phyloP scores from a whole-genome alignment of 768 basidiomycete species.

The Auricularia auricula-judae region DNA sequence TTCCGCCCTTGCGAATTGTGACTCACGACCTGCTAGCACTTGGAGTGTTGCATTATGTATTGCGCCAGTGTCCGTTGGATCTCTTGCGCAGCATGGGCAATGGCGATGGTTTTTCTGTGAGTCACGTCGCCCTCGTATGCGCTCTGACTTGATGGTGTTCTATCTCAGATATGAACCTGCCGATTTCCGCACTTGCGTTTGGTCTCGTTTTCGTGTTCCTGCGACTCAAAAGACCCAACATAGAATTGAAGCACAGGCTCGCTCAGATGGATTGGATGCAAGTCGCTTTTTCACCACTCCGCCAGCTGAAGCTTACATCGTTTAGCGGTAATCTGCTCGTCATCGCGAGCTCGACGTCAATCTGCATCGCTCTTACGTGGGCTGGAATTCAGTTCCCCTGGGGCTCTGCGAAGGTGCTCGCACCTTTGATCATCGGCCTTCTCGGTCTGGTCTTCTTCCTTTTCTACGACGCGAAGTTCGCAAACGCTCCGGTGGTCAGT shows the following conservation, averaged over 20 bases:
- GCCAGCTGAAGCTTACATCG: constrained; percentile 15
- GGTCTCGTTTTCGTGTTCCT: constrained; percentile 12
- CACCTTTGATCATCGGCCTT: constrained; percentile 30
- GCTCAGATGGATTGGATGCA: constrained; percentile 21
- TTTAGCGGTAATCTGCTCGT: constrained; percentile 27
- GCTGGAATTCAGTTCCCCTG: constrained; percentile 33
- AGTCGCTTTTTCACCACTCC: constrained; percentile 5
- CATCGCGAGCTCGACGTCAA: constrained; percentile 19
- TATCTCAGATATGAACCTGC: constrained; percentile 16
- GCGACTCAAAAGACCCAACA: constrained; percentile 11
- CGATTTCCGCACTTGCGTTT: constrained; percentile 14
- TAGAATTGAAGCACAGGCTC: constrained; percentile 13
- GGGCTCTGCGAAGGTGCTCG: constrained; percentile 28
- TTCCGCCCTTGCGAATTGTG: not conserved
- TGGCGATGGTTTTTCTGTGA: constrained; percentile 21
- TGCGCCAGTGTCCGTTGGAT: not conserved
- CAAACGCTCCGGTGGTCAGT: constrained; percentile 23
- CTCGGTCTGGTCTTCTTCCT: constrained; percentile 26
- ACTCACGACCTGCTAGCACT: not conserved
- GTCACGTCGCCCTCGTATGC: not conserved
- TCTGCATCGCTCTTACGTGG: constrained; percentile 27
- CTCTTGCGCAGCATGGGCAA: not conserved
- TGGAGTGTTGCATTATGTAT: not conserved
- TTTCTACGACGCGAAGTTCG: constrained; percentile 24
- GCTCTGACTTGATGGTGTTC: not conserved